These are phyloP conservation scores for Biancaea sappan DNA, from an alignment of 306 rosid species.

Conservation along the genomic window DNA sequence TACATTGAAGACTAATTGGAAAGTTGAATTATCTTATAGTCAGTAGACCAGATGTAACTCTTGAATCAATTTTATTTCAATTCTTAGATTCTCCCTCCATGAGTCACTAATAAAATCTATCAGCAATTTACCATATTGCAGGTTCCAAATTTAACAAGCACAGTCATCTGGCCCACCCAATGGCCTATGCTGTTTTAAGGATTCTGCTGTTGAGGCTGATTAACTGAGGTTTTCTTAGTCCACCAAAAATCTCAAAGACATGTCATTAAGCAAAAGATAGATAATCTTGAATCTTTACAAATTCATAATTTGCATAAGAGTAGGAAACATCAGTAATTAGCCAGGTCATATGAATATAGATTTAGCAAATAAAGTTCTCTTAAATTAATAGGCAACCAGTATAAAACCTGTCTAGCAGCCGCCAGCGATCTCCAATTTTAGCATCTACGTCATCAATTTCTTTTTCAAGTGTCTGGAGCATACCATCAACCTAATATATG, in stretches of 20 bases:
- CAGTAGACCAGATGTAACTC: neutral
- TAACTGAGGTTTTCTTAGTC: neutral
- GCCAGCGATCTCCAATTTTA: conserved; percentile 80
- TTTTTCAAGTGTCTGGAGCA: conserved; percentile 86
- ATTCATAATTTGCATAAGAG: conserved; percentile 20
- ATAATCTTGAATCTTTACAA: neutral
- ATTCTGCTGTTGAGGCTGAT: conserved; percentile 8
- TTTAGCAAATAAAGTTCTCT: neutral
- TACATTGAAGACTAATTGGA: neutral
- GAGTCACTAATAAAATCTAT: neutral
- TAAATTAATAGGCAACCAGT: conserved; percentile 21
- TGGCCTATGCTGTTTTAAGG: neutral
- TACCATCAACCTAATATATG: conserved; percentile 63
- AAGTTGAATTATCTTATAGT: conserved; percentile 6
- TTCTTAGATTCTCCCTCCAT: neutral
- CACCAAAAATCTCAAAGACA: neutral
- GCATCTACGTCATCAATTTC: conserved; percentile 94
- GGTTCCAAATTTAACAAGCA: conserved; percentile 1
- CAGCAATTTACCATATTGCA: neutral
- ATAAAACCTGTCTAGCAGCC: conserved; percentile 69
- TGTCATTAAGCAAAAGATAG: neutral
- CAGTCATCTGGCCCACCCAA: neutral
- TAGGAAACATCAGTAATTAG: conserved; percentile 22
- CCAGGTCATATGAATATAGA: neutral
- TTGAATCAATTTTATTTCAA: neutral